phyloP scores from a whole-genome alignment of 2,329 filamentous ascomycete genomes.

The Aspergillus fructus region DNA sequence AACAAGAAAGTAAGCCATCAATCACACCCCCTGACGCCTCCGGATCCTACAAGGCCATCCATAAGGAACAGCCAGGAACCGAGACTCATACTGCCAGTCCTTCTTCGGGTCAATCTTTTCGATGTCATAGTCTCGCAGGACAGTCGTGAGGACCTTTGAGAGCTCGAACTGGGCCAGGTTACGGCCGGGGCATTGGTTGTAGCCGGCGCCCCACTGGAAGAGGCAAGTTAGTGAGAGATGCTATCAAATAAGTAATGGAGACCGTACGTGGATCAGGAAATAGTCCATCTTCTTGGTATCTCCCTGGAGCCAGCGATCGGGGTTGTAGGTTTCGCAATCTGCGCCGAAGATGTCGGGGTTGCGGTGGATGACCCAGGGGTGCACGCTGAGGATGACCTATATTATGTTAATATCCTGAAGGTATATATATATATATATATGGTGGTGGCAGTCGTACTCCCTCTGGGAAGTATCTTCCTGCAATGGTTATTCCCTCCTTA shows the following conservation, averaged over 20 bases:
- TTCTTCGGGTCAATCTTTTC: constrained; percentile 26
- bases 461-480: constrained; percentile 25
- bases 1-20: no score
- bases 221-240: no score
- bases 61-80: constrained; percentile 23
- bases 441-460: constrained; percentile 18
- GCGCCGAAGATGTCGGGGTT: constrained; percentile 21
- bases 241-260: not conserved
- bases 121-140: constrained; percentile 37
- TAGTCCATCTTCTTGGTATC: constrained; percentile 11
- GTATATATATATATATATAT: not conserved
- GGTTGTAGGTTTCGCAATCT: constrained; percentile 25
- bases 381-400: constrained; percentile 29
- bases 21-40: not conserved
- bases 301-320: constrained; percentile 24
- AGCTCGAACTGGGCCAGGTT: constrained; percentile 39
- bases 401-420: not conserved
- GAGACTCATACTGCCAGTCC: constrained; percentile 16
- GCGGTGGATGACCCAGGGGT: constrained; percentile 31
- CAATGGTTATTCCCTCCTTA: constrained; percentile 32
- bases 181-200: constrained; percentile 36
- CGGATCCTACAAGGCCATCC: constrained; percentile 4
- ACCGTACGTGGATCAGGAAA: constrained; percentile 10
- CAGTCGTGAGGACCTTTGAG: constrained; percentile 32
- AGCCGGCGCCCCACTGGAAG: constrained; percentile 36